Evolutionary conservation across 768 basidiomycete species (phyloP).

Genomic region (Amanita fuliginea): DNA sequence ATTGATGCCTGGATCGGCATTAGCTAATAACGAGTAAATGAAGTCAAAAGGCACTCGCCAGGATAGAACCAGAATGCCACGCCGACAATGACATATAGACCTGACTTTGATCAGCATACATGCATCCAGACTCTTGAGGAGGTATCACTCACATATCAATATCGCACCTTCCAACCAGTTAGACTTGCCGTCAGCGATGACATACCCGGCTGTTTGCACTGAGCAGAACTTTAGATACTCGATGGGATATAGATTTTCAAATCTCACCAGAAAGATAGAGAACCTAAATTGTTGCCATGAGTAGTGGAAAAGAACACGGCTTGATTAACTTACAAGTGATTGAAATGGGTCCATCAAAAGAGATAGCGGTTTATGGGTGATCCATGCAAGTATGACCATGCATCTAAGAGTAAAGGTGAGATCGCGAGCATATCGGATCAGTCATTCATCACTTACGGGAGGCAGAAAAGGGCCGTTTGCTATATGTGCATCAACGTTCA

Average conservation of each 20-base stretch:
- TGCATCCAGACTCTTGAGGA: background rate
- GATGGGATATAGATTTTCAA: background rate
- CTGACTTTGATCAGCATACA: slow-evolving; percentile 17
- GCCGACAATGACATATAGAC: slow-evolving; percentile 62
- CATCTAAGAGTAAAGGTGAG: slow-evolving; percentile 28
- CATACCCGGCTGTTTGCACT: slow-evolving; percentile 81
- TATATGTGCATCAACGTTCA: slow-evolving; percentile 14
- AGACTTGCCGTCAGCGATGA: slow-evolving; percentile 76
- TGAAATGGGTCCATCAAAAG: slow-evolving; percentile 86
- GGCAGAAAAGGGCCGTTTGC: slow-evolving; percentile 50
- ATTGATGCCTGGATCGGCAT: background rate
- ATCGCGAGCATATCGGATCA: background rate
- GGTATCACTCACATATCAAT: slow-evolving; percentile 42
- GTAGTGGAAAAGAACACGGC: slow-evolving; percentile 9
- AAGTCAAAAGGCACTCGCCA: slow-evolving; percentile 17
- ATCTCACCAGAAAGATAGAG: slow-evolving; percentile 37
- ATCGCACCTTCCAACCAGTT: slow-evolving; percentile 90
- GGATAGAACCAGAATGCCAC: slow-evolving; percentile 66
- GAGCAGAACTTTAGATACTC: background rate
- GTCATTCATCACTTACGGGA: slow-evolving; percentile 23
- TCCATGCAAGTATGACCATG: slow-evolving; percentile 74
- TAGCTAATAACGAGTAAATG: background rate
- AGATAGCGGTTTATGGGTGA: slow-evolving; percentile 65
- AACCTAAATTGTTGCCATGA: slow-evolving; percentile 15
- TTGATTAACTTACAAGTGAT: slow-evolving; percentile 30